Evolutionary conservation across 768 basidiomycete genomes (phyloP).

Genomic region (Boletellus emodensis): DNA sequence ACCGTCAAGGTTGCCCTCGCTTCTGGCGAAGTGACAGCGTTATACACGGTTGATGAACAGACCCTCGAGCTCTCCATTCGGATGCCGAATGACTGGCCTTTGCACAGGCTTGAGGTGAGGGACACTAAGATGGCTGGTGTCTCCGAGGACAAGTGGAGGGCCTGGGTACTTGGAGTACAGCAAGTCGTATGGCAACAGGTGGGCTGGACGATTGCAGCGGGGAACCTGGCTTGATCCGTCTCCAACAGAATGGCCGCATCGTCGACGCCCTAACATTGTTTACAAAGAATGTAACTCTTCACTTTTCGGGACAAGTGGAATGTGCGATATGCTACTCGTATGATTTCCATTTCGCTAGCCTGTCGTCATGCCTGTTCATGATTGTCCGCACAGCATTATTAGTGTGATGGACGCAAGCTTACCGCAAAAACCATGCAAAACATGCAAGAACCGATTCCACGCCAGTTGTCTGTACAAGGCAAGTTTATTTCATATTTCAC

Average conservation of each 20-base stretch:
- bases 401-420: slow-evolving; percentile 83
- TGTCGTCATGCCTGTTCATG: not conserved
- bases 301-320: slow-evolving; percentile 94
- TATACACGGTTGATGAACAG: slow-evolving; percentile 90
- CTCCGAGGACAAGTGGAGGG: slow-evolving; percentile 84
- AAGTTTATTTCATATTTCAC: slow-evolving; percentile 11
- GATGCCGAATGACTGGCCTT: slow-evolving; percentile 87
- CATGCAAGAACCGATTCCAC: slow-evolving; percentile 94
- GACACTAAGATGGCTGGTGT: slow-evolving; percentile 85
- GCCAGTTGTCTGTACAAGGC: slow-evolving; percentile 89
- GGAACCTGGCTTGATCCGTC: not conserved
- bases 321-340: slow-evolving; percentile 98
- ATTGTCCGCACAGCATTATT: slow-evolving; percentile 60
- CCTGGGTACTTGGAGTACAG: slow-evolving; percentile 90
- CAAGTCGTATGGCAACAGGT: slow-evolving; percentile 89
- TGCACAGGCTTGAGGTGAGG: slow-evolving; percentile 83
- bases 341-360: slow-evolving; percentile 1
- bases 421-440: slow-evolving; percentile 88
- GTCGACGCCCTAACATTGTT: slow-evolving; percentile 85
- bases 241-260: slow-evolving; percentile 76
- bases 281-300: slow-evolving; percentile 88
- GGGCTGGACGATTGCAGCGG: slow-evolving; percentile 22
- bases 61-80: slow-evolving; percentile 83
- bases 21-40: slow-evolving; percentile 77
- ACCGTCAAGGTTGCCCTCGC: slow-evolving; percentile 70